Base-by-base conservation (phyloP, 768 basidiomycete genomes). In the Chiua virens region DNA sequence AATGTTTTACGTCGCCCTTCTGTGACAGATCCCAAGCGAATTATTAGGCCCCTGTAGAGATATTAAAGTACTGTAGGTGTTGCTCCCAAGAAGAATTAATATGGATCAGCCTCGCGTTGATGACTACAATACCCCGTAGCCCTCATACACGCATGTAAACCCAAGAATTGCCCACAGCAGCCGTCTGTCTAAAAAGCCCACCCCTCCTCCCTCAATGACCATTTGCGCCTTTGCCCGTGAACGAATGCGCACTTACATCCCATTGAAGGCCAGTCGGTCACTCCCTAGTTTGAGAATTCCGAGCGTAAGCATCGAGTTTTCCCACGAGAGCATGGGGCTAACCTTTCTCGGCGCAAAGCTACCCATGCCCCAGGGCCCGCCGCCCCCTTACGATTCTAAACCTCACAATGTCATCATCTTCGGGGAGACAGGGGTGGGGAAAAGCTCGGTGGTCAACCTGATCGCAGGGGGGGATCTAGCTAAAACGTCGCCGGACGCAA, bases 391-490 rank as follows among this genome's bases (percentile, higher is more conserved):
- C 25, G 42, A 61, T 38, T 50, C 55, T 5, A 52, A 48, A 8
- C 47, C 52, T 7, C 47, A 36, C 42, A 66, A 66, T 23, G 58
- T 68, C 45, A 32, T 66, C 39, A 54, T 66, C 42, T 68, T 66
- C 13, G 65, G 66, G 21, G 65, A 66, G 44, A 55, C 65, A 10
- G 65, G 65, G 15, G 35, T 43, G 8, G 70, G 71, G 2, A 77
- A 77, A 50, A 77, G 76, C 50, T 73, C 72, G 2, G 60, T 75
- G 27, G 58, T 76, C 54, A 77, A 76, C 57, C 56, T 77, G 65
- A 57, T 77, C 22, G 60, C 60, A n/a, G 65, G 64, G 10, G 5
- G 21, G 0, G 40, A 63, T 2, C 34, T 56, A 1, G 74, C 74
- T 11, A 5, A 43, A 4, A 64, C 65, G n/a, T 73, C 71, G 3